Evolutionary conservation across 208 protist genomes (phyloP).

Genomic region (Trypanosomatidae sp.): DNA sequence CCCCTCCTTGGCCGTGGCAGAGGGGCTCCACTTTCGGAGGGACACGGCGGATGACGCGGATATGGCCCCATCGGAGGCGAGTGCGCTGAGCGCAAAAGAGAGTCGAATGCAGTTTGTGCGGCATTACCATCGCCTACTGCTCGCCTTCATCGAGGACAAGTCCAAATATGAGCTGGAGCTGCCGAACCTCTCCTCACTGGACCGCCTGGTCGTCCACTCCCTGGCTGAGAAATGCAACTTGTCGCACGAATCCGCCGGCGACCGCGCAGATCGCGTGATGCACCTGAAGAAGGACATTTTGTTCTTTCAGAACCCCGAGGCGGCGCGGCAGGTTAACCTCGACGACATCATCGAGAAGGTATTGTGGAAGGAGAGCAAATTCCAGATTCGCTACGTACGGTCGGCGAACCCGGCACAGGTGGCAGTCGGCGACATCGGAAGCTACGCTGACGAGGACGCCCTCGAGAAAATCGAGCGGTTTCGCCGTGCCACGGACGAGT

Average conservation of each 20-base stretch:
- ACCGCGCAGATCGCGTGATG: constrained; percentile 49
- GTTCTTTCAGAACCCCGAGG: constrained; percentile 73
- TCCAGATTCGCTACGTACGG: constrained; percentile 50
- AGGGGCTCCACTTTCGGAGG: constrained; percentile 21
- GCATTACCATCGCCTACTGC: constrained; percentile 67
- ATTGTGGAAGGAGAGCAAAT: constrained; percentile 68
- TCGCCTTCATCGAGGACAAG: constrained; percentile 74
- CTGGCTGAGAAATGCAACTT: constrained; percentile 89
- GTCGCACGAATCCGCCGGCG: constrained; percentile 66
- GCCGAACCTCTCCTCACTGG: constrained; percentile 66
- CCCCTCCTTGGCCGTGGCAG: constrained; percentile 8
- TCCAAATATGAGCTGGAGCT: constrained; percentile 73
- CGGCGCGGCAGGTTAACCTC: constrained; percentile 44
- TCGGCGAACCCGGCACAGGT: constrained; percentile 35
- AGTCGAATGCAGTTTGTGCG: constrained; percentile 66
- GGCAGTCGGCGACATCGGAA: constrained; percentile 51
- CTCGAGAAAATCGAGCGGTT: constrained; percentile 57
- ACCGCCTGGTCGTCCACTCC: constrained; percentile 76
- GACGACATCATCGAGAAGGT: constrained; percentile 52
- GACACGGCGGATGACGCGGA: constrained; percentile 5
- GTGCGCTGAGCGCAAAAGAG: constrained; percentile 52
- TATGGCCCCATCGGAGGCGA: not conserved
- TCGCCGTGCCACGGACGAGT: constrained; percentile 76
- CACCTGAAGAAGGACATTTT: constrained; percentile 84
- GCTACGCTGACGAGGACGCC: constrained; percentile 78